These are phyloP conservation scores for Cicer bijugum DNA, from an alignment of 306 rosid species.

Conservation along the genomic window DNA sequence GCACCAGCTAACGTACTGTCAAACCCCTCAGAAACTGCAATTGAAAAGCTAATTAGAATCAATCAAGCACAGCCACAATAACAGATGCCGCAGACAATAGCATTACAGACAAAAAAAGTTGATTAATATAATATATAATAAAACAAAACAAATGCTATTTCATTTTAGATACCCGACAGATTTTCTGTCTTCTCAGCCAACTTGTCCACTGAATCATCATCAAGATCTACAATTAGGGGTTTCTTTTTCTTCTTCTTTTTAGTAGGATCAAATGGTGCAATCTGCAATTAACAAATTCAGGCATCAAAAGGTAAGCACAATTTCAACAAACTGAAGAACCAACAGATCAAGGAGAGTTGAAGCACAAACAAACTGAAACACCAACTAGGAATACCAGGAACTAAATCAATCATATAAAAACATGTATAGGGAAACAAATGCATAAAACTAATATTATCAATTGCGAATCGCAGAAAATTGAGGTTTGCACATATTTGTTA, in stretches of 20 bases:
- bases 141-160: background rate
- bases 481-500: no score
- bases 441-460: background rate
- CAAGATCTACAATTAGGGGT: slow-evolving; percentile 48
- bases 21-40: slow-evolving; percentile 77
- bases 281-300: slow-evolving; percentile 51
- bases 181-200: slow-evolving; percentile 86
- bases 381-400: background rate
- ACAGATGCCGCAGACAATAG: background rate
- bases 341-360: background rate
- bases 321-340: slow-evolving; percentile 5
- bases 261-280: slow-evolving; percentile 87
- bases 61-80: background rate
- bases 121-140: background rate
- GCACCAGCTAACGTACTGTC: slow-evolving; percentile 77
- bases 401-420: background rate
- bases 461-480: no score
- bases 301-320: background rate
- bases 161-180: slow-evolving; percentile 59
- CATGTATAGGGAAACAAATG: background rate
- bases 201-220: slow-evolving; percentile 77
- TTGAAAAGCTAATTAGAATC: slow-evolving; percentile 29
- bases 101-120: background rate
- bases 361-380: background rate
- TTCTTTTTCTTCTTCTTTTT: slow-evolving; percentile 91